phyloP scores from a whole-genome alignment of 805 yeast species.

The Ogataea parapolymorpha region DNA sequence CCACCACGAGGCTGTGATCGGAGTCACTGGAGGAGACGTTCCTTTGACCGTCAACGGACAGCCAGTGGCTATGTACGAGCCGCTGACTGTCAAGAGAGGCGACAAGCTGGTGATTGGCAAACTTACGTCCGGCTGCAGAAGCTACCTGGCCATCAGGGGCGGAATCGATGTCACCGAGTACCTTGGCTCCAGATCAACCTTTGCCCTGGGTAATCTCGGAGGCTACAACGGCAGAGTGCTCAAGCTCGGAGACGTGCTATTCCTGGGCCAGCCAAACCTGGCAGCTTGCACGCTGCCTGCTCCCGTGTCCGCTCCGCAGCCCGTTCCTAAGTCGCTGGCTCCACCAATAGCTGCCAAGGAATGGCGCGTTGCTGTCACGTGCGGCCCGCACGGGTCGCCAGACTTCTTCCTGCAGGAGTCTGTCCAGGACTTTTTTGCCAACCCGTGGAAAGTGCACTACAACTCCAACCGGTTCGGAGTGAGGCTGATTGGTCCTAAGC shows the following conservation, averaged over 20 bases:
- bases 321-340: slow-evolving; percentile 52
- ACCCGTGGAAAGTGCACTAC: slow-evolving; percentile 93
- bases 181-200: slow-evolving; percentile 93
- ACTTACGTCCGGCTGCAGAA: slow-evolving; percentile 77
- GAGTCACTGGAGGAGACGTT: slow-evolving; percentile 84
- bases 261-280: slow-evolving; percentile 74
- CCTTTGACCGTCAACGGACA: slow-evolving; percentile 64
- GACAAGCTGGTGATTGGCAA: slow-evolving; percentile 80
- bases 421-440: slow-evolving; percentile 67
- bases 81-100: slow-evolving; percentile 69
- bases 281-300: slow-evolving; percentile 67
- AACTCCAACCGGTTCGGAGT: slow-evolving; percentile 97
- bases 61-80: slow-evolving; percentile 61
- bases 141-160: slow-evolving; percentile 85
- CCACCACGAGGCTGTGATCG: slow-evolving; percentile 74
- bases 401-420: slow-evolving; percentile 84
- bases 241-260: slow-evolving; percentile 88
- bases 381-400: slow-evolving; percentile 98
- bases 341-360: slow-evolving; percentile 51
- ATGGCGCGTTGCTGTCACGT: slow-evolving; percentile 90
- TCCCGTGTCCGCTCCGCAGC: slow-evolving; percentile 62
- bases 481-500: slow-evolving; percentile 91
- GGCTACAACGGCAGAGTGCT: slow-evolving; percentile 92
- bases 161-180: slow-evolving; percentile 94
- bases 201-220: slow-evolving; percentile 90